Evolutionary conservation across 2,329 filamentous ascomycete genomes (phyloP), one percentile per base, ranked within the genome.

Genomic region (Moelleriella libera): DNA sequence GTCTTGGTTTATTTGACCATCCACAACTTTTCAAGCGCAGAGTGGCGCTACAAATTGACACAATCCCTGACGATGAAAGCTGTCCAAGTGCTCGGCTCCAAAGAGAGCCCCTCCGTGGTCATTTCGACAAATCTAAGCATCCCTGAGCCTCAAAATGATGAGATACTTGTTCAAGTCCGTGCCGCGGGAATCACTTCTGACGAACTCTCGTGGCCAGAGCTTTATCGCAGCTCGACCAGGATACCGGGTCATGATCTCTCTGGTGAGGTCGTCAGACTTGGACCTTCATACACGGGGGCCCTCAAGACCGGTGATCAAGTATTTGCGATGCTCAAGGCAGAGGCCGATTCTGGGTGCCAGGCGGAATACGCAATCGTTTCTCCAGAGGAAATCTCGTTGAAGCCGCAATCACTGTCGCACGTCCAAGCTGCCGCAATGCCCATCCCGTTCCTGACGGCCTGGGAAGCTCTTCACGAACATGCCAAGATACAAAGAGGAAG

Each of bases 191-290:
- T 66, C 43, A 66, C 63, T 0, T 60, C 56, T 28, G 61, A 64
- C 45, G 64, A 66, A 32, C 44, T 63, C 2, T 48, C 53, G 1
- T 66, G 64, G 64, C 54, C 51, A 1, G 64, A 64, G 4, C 44
- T 63, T 0, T 65, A 64, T 49, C 41, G 52, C 2, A 57, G 54
- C 0, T 47, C 57, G 1, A 42, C 48, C 2, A 54, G 57, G 3
- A 58, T 66, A 10, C 64, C 63, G 0, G 64, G 63, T 0, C 63
- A 64, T 42, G 63, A 66, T 30, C 49, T 66, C 14, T 64, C 63
- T 3, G 63, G 63, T 21, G 49, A 52, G 5, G 48, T 66, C n/a
- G 50, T 47, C 2, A 52, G 50, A 0, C 45, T 65, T 2, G 59
- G 59, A 0, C 52, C 58, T 0, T 40, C 42, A 1, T 59, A 60